These are phyloP conservation scores for Dactylonectria macrodidyma DNA, from an alignment of 2,329 filamentous ascomycete species.

Conservation along the genomic window DNA sequence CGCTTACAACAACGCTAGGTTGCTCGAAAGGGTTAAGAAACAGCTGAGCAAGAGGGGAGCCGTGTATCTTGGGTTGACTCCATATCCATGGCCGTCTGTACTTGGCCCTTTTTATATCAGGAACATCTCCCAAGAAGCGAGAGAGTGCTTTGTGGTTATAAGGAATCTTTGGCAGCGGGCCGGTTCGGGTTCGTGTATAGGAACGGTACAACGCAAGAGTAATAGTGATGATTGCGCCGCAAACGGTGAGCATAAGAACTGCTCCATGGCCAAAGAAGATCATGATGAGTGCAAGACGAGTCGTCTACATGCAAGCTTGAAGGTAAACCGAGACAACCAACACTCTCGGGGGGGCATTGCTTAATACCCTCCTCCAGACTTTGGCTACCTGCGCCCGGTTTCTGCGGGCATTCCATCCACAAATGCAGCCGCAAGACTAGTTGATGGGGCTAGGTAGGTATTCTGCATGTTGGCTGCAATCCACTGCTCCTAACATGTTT, in stretches of 20 bases:
- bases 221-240: slow-evolving; percentile 8
- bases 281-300: slow-evolving; percentile 12
- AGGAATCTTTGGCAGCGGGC: slow-evolving; percentile 47
- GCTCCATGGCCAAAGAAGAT: background rate
- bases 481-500: slow-evolving; percentile 13
- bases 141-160: slow-evolving; percentile 42
- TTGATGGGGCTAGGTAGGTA: background rate
- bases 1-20: slow-evolving; percentile 52
- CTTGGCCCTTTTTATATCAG: slow-evolving; percentile 30
- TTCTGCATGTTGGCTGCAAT: slow-evolving; percentile 7
- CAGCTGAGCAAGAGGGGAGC: slow-evolving; percentile 51
- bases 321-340: slow-evolving; percentile 1
- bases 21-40: slow-evolving; percentile 52
- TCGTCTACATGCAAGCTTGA: background rate
- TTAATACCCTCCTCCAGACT: slow-evolving; percentile 3
- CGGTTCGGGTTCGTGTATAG: slow-evolving; percentile 25
- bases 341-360: background rate
- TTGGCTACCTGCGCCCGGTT: slow-evolving; percentile 7
- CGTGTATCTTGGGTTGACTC: slow-evolving; percentile 45
- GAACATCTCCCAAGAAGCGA: slow-evolving; percentile 44
- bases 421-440: slow-evolving; percentile 18
- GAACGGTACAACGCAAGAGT: slow-evolving; percentile 11
- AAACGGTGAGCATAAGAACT: slow-evolving; percentile 10
- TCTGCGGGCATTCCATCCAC: slow-evolving; percentile 6
- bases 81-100: slow-evolving; percentile 48